Conservation (phyloP, 106 monocot genomes). For the Apostasia ramifera region DNA sequence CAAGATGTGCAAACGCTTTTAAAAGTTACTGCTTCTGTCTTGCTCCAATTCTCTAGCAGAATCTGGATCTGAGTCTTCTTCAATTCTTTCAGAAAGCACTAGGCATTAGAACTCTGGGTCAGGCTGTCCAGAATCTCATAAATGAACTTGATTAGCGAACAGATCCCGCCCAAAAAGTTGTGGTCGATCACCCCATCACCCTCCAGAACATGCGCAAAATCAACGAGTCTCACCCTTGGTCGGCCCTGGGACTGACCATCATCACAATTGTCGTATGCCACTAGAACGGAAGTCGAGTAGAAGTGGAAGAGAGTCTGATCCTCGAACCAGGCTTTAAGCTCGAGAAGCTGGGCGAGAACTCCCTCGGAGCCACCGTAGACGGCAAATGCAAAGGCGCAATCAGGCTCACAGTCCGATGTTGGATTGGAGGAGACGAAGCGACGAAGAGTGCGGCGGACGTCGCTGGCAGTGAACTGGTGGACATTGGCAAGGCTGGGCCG, state of each 20-base stretch:
- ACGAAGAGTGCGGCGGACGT: conserved; percentile 23
- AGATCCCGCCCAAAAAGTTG: conserved; percentile 80
- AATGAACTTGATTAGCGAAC: conserved; percentile 74
- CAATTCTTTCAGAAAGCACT: not conserved
- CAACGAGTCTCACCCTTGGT: conserved; percentile 57
- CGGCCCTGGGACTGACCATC: not conserved
- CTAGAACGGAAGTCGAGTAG: conserved; percentile 57
- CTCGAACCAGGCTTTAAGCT: conserved; percentile 86
- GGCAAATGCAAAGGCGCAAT: conserved; percentile 7
- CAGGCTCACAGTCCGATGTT: not conserved
- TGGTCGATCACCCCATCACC: conserved; percentile 75
- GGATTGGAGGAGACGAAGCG: conserved; percentile 25
- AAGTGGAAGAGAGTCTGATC: conserved; percentile 81
- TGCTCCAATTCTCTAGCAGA: no score
- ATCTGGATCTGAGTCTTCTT: not conserved
- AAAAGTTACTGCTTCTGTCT: no score
- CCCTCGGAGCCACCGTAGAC: conserved; percentile 9
- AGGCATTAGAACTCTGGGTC: not conserved
- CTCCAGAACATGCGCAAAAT: conserved; percentile 74
- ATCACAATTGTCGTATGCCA: conserved; percentile 28
- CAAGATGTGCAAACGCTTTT: no score
- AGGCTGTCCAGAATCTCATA: conserved; percentile 16
- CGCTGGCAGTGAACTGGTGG: conserved; percentile 9
- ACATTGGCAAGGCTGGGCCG: conserved; percentile 14
- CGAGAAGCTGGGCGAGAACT: conserved; percentile 53